Percentiles rank a stretch among this genome's conserved stretches.
Evolutionary conservation across 192 early-diverging fungal genomes (phyloP).

Genomic region (Gonapodya sp.): DNA sequence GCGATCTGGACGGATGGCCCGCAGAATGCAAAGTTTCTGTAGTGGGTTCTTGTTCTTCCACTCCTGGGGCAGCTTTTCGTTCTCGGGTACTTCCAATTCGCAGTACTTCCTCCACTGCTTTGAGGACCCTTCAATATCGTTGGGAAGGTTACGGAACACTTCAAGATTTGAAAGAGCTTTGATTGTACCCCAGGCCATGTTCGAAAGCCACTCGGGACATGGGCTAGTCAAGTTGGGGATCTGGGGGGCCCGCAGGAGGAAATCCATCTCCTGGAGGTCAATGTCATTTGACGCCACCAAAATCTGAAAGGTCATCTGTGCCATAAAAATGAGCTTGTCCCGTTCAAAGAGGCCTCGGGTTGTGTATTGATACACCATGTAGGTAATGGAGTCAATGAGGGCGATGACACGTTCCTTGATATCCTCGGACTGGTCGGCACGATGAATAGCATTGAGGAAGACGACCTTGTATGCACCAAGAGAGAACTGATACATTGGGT

Average conservation of each 20-base stretch:
- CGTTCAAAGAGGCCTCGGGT: conserved; percentile 53
- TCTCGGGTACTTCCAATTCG: conserved; percentile 53
- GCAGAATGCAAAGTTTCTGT: conserved; percentile 53
- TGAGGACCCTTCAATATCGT: conserved; percentile 53
- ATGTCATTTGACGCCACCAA: conserved; percentile 41
- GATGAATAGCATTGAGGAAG: conserved; percentile 48
- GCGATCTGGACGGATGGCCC: conserved; percentile 49
- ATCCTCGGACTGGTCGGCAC: conserved; percentile 47
- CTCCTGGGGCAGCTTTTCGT: conserved; percentile 55
- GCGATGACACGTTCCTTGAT: conserved; percentile 45
- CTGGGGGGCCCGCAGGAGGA: conserved; percentile 41
- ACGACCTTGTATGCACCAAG: conserved; percentile 60
- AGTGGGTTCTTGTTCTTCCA: conserved; percentile 59
- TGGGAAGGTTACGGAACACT: conserved; percentile 40
- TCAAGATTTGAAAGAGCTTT: conserved; percentile 50
- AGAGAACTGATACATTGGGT: conserved; percentile 63
- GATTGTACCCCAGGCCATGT: conserved; percentile 42
- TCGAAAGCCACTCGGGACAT: conserved; percentile 42
- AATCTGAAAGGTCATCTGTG: conserved; percentile 61
- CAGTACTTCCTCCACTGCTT: conserved; percentile 64
- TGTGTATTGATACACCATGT: conserved; percentile 53
- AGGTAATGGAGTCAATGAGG: conserved; percentile 53
- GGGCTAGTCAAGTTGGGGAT: conserved; percentile 36
- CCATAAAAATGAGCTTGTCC: conserved; percentile 52
- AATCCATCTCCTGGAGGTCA: conserved; percentile 47